phyloP scores from a whole-genome alignment of 305 asterid species.

The Plantago coronopus region DNA sequence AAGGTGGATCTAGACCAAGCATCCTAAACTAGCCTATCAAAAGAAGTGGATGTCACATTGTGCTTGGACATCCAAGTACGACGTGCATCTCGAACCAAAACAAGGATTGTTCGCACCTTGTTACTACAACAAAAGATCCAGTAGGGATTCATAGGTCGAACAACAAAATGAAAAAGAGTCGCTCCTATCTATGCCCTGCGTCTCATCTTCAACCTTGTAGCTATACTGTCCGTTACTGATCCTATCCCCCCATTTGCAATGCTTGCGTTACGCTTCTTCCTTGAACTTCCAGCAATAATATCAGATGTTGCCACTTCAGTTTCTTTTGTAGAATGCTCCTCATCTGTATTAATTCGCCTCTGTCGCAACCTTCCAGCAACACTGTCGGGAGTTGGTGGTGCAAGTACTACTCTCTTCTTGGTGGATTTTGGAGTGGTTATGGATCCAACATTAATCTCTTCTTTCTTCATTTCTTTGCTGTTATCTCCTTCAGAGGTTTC shows the following conservation, averaged over 20 bases:
- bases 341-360: constrained; percentile 26
- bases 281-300: constrained; percentile 7
- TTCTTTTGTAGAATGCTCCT: not conserved
- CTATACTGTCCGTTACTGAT: constrained; percentile 30
- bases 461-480: constrained; percentile 26
- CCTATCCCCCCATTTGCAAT: constrained; percentile 8
- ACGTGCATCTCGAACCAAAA: too few relatives aligned
- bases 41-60: too few relatives aligned
- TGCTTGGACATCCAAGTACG: too few relatives aligned
- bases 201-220: constrained; percentile 35
- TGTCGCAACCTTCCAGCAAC: constrained; percentile 51
- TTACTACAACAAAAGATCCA: not conserved
- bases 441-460: constrained; percentile 24
- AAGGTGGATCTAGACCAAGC: too few relatives aligned
- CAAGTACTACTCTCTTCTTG: constrained; percentile 34
- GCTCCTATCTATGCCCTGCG: constrained; percentile 16
- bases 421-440: constrained; percentile 32
- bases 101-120: too few relatives aligned
- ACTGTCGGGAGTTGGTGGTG: constrained; percentile 40
- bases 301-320: constrained; percentile 1
- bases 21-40: too few relatives aligned
- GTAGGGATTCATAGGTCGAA: not conserved
- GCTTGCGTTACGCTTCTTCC: not conserved
- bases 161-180: not conserved
- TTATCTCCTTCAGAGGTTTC: constrained; percentile 21